Percentiles rank a stretch among this genome's conserved stretches.
These are phyloP conservation scores for Chenopodium suecicum DNA, from an alignment of 148 eudicot genomes.

Conservation along the genomic window DNA sequence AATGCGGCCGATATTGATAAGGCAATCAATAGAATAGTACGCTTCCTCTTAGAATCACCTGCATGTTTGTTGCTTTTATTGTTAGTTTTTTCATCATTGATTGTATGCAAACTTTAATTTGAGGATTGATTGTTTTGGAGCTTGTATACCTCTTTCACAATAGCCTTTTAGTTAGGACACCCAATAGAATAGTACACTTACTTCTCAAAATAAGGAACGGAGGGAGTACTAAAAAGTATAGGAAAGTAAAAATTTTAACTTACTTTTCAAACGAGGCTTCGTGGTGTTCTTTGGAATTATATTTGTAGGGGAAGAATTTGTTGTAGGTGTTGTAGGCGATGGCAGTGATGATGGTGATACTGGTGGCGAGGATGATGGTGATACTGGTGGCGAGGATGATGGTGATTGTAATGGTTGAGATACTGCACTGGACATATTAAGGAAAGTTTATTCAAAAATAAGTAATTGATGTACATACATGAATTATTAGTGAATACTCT, in stretches of 20 bases:
- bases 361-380: not conserved
- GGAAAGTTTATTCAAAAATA: not conserved
- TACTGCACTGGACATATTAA: not conserved
- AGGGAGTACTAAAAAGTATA: too few species aligned
- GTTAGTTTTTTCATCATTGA: not conserved
- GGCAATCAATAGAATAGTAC: not conserved
- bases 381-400: not conserved
- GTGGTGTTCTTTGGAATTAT: not conserved
- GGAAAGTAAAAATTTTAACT: not conserved
- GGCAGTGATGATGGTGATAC: not conserved
- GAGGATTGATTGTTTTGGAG: not conserved
- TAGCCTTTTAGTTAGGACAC: too few species aligned
- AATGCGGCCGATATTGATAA: not conserved
- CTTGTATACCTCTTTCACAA: too few species aligned
- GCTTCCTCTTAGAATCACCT: not conserved
- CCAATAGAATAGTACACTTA: too few species aligned
- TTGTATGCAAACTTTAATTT: too few species aligned
- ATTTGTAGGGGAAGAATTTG: not conserved
- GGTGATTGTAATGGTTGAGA: not conserved
- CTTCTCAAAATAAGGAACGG: too few species aligned
- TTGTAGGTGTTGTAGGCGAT: not conserved
- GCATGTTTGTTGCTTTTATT: not conserved
- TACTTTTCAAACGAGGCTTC: not conserved
- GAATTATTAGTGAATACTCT: too few species aligned
- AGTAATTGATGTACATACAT: not conserved